These are phyloP conservation scores for Lichtheimia ramosa DNA, from an alignment of 371 early-diverging fungal species.

Conservation along the genomic window DNA sequence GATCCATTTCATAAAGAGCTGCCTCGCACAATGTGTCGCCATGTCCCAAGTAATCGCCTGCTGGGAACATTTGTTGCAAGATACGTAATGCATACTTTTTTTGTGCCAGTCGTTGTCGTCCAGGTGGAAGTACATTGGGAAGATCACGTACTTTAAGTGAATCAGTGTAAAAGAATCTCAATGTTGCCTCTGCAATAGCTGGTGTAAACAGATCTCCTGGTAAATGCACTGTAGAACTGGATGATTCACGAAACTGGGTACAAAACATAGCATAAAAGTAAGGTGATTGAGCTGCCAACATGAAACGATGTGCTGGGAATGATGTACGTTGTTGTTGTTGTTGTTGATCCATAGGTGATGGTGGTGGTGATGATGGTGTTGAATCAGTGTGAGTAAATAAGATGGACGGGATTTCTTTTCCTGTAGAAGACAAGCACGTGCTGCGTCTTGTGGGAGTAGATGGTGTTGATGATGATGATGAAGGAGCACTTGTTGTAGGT, in stretches of 20 bases:
- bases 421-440: neutral
- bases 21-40: conserved; percentile 30
- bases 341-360: conserved; percentile 7
- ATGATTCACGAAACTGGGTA: conserved; percentile 19
- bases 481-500: neutral
- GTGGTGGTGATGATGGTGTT: neutral
- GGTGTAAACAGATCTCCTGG: conserved; percentile 26
- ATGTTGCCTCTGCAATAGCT: conserved; percentile 18
- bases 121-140: neutral
- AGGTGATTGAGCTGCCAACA: conserved; percentile 43
- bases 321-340: conserved; percentile 10
- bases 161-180: conserved; percentile 28
- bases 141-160: conserved; percentile 14
- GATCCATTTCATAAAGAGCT: conserved; percentile 30
- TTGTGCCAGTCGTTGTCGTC: conserved; percentile 22
- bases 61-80: conserved; percentile 40
- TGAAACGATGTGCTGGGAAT: conserved; percentile 35
- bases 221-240: conserved; percentile 18
- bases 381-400: conserved; percentile 1
- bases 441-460: neutral
- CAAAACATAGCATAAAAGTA: conserved; percentile 47
- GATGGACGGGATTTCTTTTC: conserved; percentile 6
- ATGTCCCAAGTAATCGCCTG: conserved; percentile 43
- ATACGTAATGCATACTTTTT: conserved; percentile 38
- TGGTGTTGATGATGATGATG: neutral